Base-by-base conservation (phyloP, 2,329 filamentous ascomycete species). In the Dothiorella sarmentorum region DNA sequence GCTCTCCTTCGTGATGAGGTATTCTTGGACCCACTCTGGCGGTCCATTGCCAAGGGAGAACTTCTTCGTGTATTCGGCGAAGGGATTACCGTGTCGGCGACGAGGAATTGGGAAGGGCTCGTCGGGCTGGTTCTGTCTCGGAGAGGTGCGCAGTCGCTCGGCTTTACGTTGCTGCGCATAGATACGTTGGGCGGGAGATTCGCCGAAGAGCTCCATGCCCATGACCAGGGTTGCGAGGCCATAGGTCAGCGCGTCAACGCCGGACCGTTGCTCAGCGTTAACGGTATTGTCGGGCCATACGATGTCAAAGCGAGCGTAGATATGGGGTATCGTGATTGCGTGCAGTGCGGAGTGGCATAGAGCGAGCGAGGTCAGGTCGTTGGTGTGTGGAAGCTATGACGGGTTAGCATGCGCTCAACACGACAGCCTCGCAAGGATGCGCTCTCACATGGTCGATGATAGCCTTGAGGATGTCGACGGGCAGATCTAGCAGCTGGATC, bases 1-100 rank as follows among this genome's bases (percentile, higher is more conserved):
- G 59, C 87, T 86, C 69, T 93, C 89, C 72, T 91, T 92, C 2
- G 83, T 87, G 65, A 93, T 89, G 62, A 89, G 82, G 73, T 94
- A 93, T 68, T 93, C 89, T 58, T 86, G 83, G 5, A 92, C 88
- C 88, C 88, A 92, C 63, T 89, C 84, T 6, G 81, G 70, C 0
- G 89, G 90, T 0, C 90, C 89, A 71, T 94, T 92, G n/a, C 89
- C 89, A 5, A 94, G 80, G 3, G 88, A 91, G 74, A 94, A 94
- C 70, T 91, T 92, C 63, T 86, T 83, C 5, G 87, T 91, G 69
- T 87, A 91, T 64, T 87, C 84, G 20, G 89, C 88, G 71, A 91
- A 91, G 72, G 90, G 83, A 68, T 91, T 91, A 55, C 86, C 86
- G 63, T 85, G 76, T 18, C 85, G 80, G 52, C 78, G 71, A 44